A percentile compares a stretch with the other conserved stretches of the same genome.
Conservation (phyloP, 2,329 filamentous ascomycete genomes). For the Aspergillus texensis region DNA sequence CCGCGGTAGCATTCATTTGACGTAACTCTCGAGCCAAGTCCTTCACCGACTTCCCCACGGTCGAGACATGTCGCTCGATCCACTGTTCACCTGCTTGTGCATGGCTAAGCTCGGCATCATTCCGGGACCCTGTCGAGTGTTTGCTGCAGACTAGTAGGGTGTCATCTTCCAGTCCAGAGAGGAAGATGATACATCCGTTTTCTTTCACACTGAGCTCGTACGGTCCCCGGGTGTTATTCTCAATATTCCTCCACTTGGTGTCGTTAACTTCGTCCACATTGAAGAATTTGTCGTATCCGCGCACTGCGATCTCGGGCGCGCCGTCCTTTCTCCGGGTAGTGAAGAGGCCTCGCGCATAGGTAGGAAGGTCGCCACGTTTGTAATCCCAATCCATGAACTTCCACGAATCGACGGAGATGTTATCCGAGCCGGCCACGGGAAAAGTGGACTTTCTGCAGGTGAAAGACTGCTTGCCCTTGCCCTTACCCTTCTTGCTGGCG, state of each 20-base stretch:
- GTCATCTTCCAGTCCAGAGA: slow-evolving; percentile 85
- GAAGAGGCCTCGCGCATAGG: slow-evolving; percentile 91
- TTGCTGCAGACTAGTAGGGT: slow-evolving; percentile 97
- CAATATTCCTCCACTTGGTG: slow-evolving; percentile 82
- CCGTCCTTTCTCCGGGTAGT: slow-evolving; percentile 71
- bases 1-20: slow-evolving; percentile 84
- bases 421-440: slow-evolving; percentile 64
- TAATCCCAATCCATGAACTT: slow-evolving; percentile 94
- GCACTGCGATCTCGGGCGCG: slow-evolving; percentile 74
- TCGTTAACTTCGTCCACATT: slow-evolving; percentile 80
- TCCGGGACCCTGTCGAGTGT: slow-evolving; percentile 85
- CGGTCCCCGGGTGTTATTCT: slow-evolving; percentile 74
- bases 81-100: slow-evolving; percentile 80
- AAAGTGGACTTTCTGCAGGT: slow-evolving; percentile 82
- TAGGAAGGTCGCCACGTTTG: slow-evolving; percentile 82
- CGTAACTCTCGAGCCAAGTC: slow-evolving; percentile 78
- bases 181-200: slow-evolving; percentile 99
- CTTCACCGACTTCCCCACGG: slow-evolving; percentile 74
- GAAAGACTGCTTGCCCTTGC: slow-evolving; percentile 59
- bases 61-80: slow-evolving; percentile 76
- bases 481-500: slow-evolving; percentile 50
- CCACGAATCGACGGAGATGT: slow-evolving; percentile 83
- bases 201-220: slow-evolving; percentile 98
- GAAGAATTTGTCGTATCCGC: slow-evolving; percentile 99
- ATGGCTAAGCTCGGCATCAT: slow-evolving; percentile 74